Evolutionary conservation across 495 filamentous ascomycete species (phyloP).

Genomic region (Penicillium waksmanii): DNA sequence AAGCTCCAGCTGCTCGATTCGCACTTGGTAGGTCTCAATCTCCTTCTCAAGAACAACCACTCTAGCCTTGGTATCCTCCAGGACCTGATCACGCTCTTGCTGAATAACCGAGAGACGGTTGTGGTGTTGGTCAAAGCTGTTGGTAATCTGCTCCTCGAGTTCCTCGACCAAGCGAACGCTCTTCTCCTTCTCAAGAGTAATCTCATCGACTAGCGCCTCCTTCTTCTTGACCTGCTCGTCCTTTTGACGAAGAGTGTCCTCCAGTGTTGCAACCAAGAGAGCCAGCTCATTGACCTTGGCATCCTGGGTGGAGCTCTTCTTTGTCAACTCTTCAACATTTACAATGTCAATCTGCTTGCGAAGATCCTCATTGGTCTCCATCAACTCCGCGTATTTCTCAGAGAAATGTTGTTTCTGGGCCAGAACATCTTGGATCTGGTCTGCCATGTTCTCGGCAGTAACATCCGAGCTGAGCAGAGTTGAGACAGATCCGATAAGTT

Average conservation of each 20-base stretch:
- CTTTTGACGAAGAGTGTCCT: constrained; percentile 68
- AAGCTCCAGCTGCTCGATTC: constrained; percentile 56
- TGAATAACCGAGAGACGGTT: constrained; percentile 77
- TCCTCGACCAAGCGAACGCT: constrained; percentile 90
- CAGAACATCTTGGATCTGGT: constrained; percentile 53
- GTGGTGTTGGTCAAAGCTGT: constrained; percentile 91
- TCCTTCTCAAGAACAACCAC: constrained; percentile 52
- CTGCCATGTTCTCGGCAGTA: constrained; percentile 44
- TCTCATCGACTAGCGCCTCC: constrained; percentile 59
- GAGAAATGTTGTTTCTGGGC: constrained; percentile 50
- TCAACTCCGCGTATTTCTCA: constrained; percentile 49
- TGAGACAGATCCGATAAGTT: constrained; percentile 57
- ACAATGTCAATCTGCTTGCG: constrained; percentile 58
- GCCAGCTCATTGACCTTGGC: constrained; percentile 54
- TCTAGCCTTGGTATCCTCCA: constrained; percentile 52
- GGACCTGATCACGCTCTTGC: constrained; percentile 53
- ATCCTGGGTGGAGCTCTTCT: constrained; percentile 43
- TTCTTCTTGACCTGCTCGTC: constrained; percentile 75
- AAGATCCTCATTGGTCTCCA: constrained; percentile 45
- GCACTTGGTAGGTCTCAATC: constrained; percentile 54
- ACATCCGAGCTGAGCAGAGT: constrained; percentile 54
- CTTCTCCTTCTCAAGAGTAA: constrained; percentile 71
- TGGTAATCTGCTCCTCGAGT: constrained; percentile 95
- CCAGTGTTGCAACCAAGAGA: constrained; percentile 57
- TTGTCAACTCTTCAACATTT: constrained; percentile 39